A percentile compares a stretch with the other conserved stretches of the same genome.
Evolutionary conservation across 768 basidiomycete genomes (phyloP).

Genomic region (Harrya chromipes): DNA sequence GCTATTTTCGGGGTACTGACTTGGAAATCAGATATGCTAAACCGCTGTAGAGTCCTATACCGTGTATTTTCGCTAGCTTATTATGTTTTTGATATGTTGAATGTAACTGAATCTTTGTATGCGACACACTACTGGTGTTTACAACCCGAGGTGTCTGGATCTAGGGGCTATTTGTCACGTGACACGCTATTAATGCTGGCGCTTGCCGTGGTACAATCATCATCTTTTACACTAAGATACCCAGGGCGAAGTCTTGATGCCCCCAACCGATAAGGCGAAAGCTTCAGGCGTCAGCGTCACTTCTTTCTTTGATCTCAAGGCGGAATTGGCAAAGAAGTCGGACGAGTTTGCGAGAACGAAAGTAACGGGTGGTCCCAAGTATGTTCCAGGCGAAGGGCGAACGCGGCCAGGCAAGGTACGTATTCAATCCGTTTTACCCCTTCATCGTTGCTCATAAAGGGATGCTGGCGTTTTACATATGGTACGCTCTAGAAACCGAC

Average conservation of each 20-base stretch:
- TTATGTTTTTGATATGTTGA: constrained; percentile 46
- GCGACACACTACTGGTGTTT: not conserved
- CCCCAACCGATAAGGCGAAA: constrained; percentile 53
- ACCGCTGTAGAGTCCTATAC: constrained; percentile 86
- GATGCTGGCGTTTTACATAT: not conserved
- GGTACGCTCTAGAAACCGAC: constrained; percentile 58
- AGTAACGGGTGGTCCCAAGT: constrained; percentile 47
- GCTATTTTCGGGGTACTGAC: not conserved
- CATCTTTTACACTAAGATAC: not conserved
- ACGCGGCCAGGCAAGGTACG: constrained; percentile 70
- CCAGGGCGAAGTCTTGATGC: constrained; percentile 30
- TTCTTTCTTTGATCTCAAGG: constrained; percentile 83
- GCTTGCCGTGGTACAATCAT: not conserved
- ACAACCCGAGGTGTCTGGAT: no score
- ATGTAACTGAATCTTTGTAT: not conserved
- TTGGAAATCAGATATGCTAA: constrained; percentile 37
- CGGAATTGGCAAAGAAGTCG: constrained; percentile 45
- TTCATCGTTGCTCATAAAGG: not conserved
- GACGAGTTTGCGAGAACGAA: constrained; percentile 66
- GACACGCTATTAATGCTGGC: not conserved
- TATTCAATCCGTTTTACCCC: not conserved
- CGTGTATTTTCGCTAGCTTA: constrained; percentile 38
- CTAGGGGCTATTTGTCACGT: constrained; percentile 7
- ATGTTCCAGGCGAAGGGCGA: constrained; percentile 54
- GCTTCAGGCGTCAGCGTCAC: constrained; percentile 67